A percentile compares a stretch with the other conserved stretches of the same genome.
Conservation (phyloP, 2,329 filamentous ascomycete species). For the Grosmannia clavigera region DNA sequence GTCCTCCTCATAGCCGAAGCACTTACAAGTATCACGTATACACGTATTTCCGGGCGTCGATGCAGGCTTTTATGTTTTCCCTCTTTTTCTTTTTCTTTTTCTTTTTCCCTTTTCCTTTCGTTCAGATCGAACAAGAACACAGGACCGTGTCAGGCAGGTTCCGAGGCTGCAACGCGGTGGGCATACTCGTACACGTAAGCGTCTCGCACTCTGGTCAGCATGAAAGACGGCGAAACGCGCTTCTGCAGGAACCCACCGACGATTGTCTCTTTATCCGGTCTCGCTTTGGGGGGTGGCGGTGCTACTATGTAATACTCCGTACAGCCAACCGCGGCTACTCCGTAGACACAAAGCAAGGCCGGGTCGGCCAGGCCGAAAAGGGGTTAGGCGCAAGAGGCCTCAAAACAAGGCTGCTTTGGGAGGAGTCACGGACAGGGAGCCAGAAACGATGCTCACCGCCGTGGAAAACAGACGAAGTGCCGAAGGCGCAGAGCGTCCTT, state of each 20-base stretch:
- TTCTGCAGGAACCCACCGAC: slow-evolving; percentile 9
- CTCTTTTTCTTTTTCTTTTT: too few relatives aligned
- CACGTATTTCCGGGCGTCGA: too few relatives aligned
- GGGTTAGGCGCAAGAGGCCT: not conserved
- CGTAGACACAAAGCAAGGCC: not conserved
- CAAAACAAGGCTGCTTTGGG: not conserved
- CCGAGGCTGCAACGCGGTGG: not conserved
- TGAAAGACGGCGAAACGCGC: slow-evolving; percentile 5
- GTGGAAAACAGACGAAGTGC: too few relatives aligned
- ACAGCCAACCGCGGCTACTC: not conserved
- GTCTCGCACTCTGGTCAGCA: not conserved
- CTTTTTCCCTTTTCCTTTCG: too few relatives aligned
- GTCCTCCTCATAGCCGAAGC: too few relatives aligned
- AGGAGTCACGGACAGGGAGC: not conserved
- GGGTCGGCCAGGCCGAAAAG: not conserved
- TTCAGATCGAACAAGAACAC: too few relatives aligned
- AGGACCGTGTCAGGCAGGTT: too few relatives aligned
- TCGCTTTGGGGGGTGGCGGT: not conserved
- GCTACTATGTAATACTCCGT: not conserved
- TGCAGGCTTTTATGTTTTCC: too few relatives aligned
- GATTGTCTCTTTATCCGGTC: not conserved
- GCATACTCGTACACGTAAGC: not conserved
- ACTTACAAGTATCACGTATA: too few relatives aligned
- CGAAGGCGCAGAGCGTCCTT: too few relatives aligned
- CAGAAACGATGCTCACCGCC: too few relatives aligned